Evolutionary conservation across 2,329 filamentous ascomycete genomes (phyloP).

Genomic region (Eurotiales sp.): DNA sequence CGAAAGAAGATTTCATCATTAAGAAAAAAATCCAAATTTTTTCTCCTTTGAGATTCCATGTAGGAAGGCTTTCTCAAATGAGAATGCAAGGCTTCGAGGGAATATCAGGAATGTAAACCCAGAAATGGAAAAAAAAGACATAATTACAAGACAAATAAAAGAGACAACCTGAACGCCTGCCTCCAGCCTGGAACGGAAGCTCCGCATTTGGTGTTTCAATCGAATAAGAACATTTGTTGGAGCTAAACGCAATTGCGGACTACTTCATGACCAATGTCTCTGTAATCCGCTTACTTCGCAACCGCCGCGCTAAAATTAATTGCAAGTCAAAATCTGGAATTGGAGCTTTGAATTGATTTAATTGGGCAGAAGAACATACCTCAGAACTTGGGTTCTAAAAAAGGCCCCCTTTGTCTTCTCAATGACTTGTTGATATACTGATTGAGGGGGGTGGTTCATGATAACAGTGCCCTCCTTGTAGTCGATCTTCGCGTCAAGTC

Average conservation of each 20-base stretch:
- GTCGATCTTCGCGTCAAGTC: constrained; percentile 98
- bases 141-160: constrained; percentile 10
- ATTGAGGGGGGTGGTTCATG: constrained; percentile 99
- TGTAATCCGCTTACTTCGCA: constrained; percentile 42
- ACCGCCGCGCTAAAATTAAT: constrained; percentile 43
- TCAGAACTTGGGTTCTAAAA: constrained; percentile 96
- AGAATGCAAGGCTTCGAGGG: constrained; percentile 7
- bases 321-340: constrained; percentile 13
- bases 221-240: constrained; percentile 6
- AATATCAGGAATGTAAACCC: neutral
- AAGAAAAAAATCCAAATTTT: neutral
- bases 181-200: constrained; percentile 32
- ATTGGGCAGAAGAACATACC: constrained; percentile 30
- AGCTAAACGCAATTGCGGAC: neutral
- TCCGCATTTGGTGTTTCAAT: constrained; percentile 20
- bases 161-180: constrained; percentile 40
- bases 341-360: neutral
- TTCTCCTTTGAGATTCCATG: neutral
- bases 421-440: constrained; percentile 98
- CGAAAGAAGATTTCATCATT: neutral
- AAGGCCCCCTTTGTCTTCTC: constrained; percentile 98
- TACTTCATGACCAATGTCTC: neutral
- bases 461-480: constrained; percentile 97
- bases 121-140: neutral
- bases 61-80: neutral